Conservation (phyloP, 2,329 filamentous ascomycete species). For the Chaetomium sp. region DNA sequence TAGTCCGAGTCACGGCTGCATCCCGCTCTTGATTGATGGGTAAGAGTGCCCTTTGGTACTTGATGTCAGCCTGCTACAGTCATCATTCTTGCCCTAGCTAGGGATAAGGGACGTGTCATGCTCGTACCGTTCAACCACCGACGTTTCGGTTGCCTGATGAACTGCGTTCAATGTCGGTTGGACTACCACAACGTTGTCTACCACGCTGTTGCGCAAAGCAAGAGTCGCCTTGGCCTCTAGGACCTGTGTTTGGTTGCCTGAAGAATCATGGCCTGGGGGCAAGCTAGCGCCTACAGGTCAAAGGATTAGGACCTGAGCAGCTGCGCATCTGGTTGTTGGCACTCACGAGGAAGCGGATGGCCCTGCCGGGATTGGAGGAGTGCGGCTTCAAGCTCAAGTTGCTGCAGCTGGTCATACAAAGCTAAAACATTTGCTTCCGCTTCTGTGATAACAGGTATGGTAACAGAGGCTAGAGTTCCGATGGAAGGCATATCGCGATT, state of each 20-base stretch:
- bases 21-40: slow-evolving; percentile 63
- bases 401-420: slow-evolving; percentile 64
- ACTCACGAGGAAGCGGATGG: slow-evolving; percentile 17
- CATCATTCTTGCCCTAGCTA: background rate
- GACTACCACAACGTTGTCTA: slow-evolving; percentile 61
- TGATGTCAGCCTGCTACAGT: background rate
- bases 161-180: slow-evolving; percentile 74
- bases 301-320: background rate
- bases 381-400: slow-evolving; percentile 65
- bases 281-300: slow-evolving; percentile 3
- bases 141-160: slow-evolving; percentile 58
- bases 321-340: background rate
- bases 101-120: background rate
- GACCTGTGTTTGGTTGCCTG: slow-evolving; percentile 57
- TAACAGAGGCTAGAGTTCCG: slow-evolving; percentile 4
- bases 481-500: too few relatives aligned
- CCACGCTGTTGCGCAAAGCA: slow-evolving; percentile 61
- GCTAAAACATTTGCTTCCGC: slow-evolving; percentile 60
- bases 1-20: slow-evolving; percentile 55
- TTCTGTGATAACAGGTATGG: slow-evolving; percentile 51
- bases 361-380: slow-evolving; percentile 50
- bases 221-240: slow-evolving; percentile 66
- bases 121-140: slow-evolving; percentile 60
- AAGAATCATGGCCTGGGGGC: slow-evolving; percentile 41
- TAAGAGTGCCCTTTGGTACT: slow-evolving; percentile 53